Percentiles rank a stretch among this genome's conserved stretches.
Evolutionary conservation across 805 yeast species (phyloP).

Genomic region (Teunomyces stri): DNA sequence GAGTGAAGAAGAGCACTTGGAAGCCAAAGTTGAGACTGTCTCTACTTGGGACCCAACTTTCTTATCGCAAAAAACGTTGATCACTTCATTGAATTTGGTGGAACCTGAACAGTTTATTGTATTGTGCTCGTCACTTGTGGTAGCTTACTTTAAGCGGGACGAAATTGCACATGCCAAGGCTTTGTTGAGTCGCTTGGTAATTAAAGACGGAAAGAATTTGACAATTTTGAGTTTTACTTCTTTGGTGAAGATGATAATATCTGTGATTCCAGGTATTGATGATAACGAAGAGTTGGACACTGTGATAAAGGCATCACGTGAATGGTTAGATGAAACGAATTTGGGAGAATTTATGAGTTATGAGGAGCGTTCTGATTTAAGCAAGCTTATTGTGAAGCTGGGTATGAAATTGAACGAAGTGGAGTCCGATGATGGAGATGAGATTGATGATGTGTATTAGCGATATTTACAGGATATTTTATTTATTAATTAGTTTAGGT

Average conservation of each 20-base stretch:
- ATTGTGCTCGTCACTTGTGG: constrained; percentile 24
- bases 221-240: constrained; percentile 33
- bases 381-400: constrained; percentile 29
- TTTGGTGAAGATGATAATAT: constrained; percentile 21
- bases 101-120: constrained; percentile 35
- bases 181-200: constrained; percentile 24
- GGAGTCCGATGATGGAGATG: constrained; percentile 7
- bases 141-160: constrained; percentile 18
- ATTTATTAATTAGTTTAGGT: constrained; percentile 2
- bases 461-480: not conserved
- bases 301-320: constrained; percentile 21
- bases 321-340: constrained; percentile 30
- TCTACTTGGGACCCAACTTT: not conserved
- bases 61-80: constrained; percentile 19
- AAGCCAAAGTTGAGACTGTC: not conserved
- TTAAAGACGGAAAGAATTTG: constrained; percentile 16
- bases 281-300: constrained; percentile 26
- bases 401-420: constrained; percentile 32
- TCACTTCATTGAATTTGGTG: constrained; percentile 31
- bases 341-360: constrained; percentile 17
- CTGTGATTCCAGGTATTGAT: constrained; percentile 18
- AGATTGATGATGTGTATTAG: not conserved
- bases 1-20: constrained; percentile 13
- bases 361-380: constrained; percentile 24
- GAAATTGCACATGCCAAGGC: constrained; percentile 17